Base-by-base conservation (phyloP, 164 flowering plant species). In the Saururus chinensis region DNA sequence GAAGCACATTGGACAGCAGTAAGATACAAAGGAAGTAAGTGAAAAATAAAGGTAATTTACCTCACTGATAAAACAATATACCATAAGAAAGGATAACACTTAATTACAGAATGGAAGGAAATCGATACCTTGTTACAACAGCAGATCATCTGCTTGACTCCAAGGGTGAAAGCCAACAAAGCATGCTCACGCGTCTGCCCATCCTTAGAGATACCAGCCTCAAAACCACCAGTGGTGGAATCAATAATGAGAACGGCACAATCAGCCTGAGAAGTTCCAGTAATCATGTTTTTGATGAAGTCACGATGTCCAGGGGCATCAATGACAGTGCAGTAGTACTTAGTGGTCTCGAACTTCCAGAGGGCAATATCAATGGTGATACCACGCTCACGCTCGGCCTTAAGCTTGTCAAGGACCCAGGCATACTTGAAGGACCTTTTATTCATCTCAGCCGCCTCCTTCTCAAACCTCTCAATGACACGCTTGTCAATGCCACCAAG, bases 121-220 rank as follows among this genome's bases (percentile, higher is more conserved):
- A n/a, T n/a, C n/a, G 12, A 9, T 48, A 82, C 92, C 88, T 84
- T 86, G 85, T 86, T 84, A 53, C 89, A 84, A 56, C 92, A 86
- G 72, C 92, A 86, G 51, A 86, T 86, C 92, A 86, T 86, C 56
- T 86, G 92, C 78, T 76, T 86, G 53, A 86, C 89, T 63, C 92
- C 92, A 59, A 84, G 87, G 25, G 87, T 85, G 72, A 85, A 85
- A 48, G 88, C 86, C 66, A 85, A 88, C 59, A 85, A 66, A 11
- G 92, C 92, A 61, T 84, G 88, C 80, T 86, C 92, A 77, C 92
- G 88, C 24, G 92, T 86, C 82, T 86, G 92, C 9, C 92, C 92
- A 71, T 86, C 92, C 84, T 86, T 86, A 13, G 92, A 86, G 51
- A 86, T 86, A 75, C 93, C 89, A 60, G 92, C 89, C 55, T 86